Evolutionary conservation across 306 rosid genomes (phyloP), one percentile per base, ranked within the genome.

Genomic region (Prunus kanzakura): DNA sequence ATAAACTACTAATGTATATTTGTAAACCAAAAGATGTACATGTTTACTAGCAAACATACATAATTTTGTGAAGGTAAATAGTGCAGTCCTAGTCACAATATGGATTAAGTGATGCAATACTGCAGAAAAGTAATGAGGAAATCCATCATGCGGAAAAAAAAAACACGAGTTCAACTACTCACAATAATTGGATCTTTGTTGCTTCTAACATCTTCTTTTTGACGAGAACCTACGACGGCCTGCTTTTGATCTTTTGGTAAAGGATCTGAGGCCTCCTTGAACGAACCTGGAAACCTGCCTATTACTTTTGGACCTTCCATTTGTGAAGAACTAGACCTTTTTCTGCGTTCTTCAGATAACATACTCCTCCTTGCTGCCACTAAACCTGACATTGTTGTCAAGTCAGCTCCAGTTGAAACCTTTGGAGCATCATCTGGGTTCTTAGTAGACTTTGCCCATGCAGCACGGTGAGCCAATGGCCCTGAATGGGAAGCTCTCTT

Each of bases 401-500:
- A 74, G 82, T 92, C 98, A 0, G 88, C 93, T 32, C 93, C 98
- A 57, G 66, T 80, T 47, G 98, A 88, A 61, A 89, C 78, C 84
- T 92, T 96, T 54, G 96, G 89, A 46, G 91, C 88, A 1, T 92
- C 98, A 0, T 92, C 96, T 41, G 80, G 86, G 84, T 92, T 92
- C 85, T 91, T 96, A 56, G 82, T 83, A 20, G 96, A 84, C 87
- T 90, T 95, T 8, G 90, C 89, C 97, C 99, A 92, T 63, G 98
- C 95, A 20, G 93, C 82, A 4, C 93, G 96, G 83, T 92, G 92
- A 73, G 92, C 85, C 78, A 96, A 88, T 66, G 99, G 99, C 75
- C 99, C 99, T 55, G 99, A 96, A 86, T 96, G 99, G 27, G 99
- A 96, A 70, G 93, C 99, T 88, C 97, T 87, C 85, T 96, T 96